A percentile compares a stretch with the other conserved stretches of the same genome.
phyloP scores from a whole-genome alignment of 441 rosid genomes.

The Erodium chrysanthum region DNA sequence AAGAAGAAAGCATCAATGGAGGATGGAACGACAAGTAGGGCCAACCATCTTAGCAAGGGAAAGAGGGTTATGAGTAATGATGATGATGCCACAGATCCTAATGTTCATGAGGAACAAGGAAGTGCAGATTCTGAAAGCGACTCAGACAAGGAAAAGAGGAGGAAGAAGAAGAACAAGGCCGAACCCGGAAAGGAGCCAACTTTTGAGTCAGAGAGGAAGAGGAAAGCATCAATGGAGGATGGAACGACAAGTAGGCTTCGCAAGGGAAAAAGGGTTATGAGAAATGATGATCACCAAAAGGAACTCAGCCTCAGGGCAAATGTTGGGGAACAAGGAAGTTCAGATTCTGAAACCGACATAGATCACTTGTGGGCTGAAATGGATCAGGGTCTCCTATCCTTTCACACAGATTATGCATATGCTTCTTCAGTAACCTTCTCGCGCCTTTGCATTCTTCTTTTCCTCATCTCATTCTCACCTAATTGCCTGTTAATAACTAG shows the following conservation, averaged over 20 bases:
- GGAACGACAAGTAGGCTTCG: too few species aligned
- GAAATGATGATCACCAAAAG: not conserved
- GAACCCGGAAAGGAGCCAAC: too few species aligned
- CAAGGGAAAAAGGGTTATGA: not conserved
- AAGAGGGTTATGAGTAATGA: not conserved
- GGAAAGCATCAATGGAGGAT: not conserved
- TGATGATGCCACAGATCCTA: not conserved
- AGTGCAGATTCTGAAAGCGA: not conserved
- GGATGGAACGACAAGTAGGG: not conserved
- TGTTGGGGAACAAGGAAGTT: not conserved
- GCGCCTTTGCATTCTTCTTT: too few species aligned
- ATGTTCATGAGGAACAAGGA: not conserved
- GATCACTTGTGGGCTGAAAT: not conserved
- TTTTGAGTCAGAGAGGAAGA: not conserved
- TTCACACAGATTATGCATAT: too few species aligned
- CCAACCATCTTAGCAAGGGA: too few species aligned
- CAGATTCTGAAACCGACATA: not conserved
- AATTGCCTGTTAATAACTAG: not conserved
- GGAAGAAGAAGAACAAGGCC: too few species aligned
- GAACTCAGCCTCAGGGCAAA: not conserved
- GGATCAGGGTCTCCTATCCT: not conserved
- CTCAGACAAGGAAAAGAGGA: not conserved
- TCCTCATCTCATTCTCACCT: too few species aligned
- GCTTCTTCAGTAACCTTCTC: too few species aligned
- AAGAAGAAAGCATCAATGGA: not conserved